Evolutionary conservation across 176 grass and related monocot genomes (phyloP).

Genomic region (Avena sativa): DNA sequence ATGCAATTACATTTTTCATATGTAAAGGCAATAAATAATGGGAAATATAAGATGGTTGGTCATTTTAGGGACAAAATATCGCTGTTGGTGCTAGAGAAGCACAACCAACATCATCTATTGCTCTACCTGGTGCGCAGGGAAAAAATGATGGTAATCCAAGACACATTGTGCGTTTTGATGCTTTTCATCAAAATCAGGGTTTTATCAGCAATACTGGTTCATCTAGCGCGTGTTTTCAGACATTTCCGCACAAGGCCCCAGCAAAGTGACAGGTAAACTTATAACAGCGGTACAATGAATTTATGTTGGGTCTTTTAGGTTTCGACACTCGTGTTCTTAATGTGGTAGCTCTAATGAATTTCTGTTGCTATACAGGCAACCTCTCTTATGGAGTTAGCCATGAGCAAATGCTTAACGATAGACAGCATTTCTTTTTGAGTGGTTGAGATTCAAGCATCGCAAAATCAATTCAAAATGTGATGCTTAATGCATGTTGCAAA

Average conservation of each 20-base stretch:
- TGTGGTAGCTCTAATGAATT: constrained; percentile 32
- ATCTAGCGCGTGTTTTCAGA: constrained; percentile 63
- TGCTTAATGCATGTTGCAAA: constrained; percentile 52
- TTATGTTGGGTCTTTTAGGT: background rate
- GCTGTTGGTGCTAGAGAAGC: constrained; percentile 48
- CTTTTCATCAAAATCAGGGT: constrained; percentile 53
- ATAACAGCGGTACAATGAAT: background rate
- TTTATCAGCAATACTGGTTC: constrained; percentile 60
- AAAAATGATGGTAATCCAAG: constrained; percentile 59
- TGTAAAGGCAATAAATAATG: background rate
- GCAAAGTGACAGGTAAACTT: constrained; percentile 67
- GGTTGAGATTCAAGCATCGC: constrained; percentile 28
- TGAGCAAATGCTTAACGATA: constrained; percentile 36
- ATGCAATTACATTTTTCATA: background rate
- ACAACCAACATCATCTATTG: constrained; percentile 40
- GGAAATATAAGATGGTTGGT: background rate
- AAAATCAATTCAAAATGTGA: constrained; percentile 48
- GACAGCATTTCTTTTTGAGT: constrained; percentile 23
- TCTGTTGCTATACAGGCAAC: constrained; percentile 45
- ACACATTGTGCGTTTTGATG: constrained; percentile 48
- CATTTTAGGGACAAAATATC: constrained; percentile 52
- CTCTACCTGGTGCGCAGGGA: constrained; percentile 54
- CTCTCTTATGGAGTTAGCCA: constrained; percentile 34
- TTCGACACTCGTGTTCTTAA: background rate
- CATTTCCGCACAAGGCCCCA: constrained; percentile 66